Conservation (phyloP, 345 rosid species). For the Fremontodendron californicum region DNA sequence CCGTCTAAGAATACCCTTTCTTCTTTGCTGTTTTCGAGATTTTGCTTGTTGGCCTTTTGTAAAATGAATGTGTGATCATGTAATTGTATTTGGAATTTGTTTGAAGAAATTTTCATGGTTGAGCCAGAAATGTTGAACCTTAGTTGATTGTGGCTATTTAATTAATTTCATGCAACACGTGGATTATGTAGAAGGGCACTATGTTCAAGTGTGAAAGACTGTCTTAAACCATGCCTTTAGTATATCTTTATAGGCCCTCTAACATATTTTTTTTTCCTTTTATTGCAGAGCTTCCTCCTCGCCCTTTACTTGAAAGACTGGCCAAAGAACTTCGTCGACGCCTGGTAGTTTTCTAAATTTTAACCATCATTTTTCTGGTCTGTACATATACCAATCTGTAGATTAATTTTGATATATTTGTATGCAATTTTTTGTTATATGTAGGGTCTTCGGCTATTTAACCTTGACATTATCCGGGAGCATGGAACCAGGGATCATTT, state of each 20-base stretch:
- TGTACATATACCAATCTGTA: neutral
- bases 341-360: constrained; percentile 36
- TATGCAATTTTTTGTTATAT: neutral
- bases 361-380: neutral
- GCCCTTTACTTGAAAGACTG: constrained; percentile 69
- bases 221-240: neutral
- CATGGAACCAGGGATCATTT: constrained; percentile 63
- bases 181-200: neutral
- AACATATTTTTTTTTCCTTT: constrained; percentile 1
- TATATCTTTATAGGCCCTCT: neutral
- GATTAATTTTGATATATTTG: neutral
- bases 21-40: neutral
- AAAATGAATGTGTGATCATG: neutral
- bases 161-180: neutral
- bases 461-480: constrained; percentile 75
- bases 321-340: constrained; percentile 67
- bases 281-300: constrained; percentile 74
- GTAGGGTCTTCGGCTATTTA: constrained; percentile 73
- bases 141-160: neutral
- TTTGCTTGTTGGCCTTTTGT: neutral
- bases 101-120: neutral
- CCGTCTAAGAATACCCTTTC: neutral
- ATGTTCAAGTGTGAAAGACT: neutral
- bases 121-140: neutral
- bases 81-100: neutral